Base-by-base conservation (phyloP, 1,139 yeast species). In the Yueomyces sp. region DNA sequence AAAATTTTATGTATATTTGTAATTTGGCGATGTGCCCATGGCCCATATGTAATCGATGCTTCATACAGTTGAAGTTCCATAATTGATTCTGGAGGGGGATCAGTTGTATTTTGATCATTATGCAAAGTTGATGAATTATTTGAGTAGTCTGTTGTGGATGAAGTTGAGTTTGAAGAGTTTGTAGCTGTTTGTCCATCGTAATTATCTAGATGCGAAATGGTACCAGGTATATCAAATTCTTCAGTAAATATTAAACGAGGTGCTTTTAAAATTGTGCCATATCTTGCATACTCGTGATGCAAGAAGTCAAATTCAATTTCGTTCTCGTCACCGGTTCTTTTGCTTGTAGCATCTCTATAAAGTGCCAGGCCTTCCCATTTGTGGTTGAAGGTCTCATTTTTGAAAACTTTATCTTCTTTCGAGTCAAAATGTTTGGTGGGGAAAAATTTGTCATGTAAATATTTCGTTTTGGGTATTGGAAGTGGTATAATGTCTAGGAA, bases 21-120 rank as follows among this genome's bases (percentile, higher is more conserved):
- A 27, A 95, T 60, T 59, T 91, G 95, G 39, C 89, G 75, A 47
- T 89, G 95, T 0, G 96, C 83, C 96, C 97, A 89, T 0, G 98
- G 95, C 0, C 98, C 98, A 55, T 85, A 89, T 51, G 81, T 81
- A 1, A 86, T 66, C 0, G 85, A 79, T 0, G 89, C 79, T 47
- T 74, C 72, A 1, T 73, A 70, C 4, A 86, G 53, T 25, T 68
- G 69, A 19, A 87, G 44, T 44, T 81, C 81, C 4, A 80, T 55
- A 0, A 89, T 91, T 57, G 74, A 75, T 45, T 72, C 75, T 0
- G 96, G 96, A 0, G 77, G 62, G 2, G 72, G 59, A n/a, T 33
- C n/a, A 33, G 8, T 11, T 4, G n/a, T 33, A n/a, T 33, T 19
- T 9, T 6, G 8, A n/a, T 33, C 35, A 6, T 8, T 29, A 8